A percentile compares a stretch with the other conserved stretches of the same genome.
phyloP scores from a whole-genome alignment of 1,284 basidiomycete genomes.

The Naganishia cerealis region DNA sequence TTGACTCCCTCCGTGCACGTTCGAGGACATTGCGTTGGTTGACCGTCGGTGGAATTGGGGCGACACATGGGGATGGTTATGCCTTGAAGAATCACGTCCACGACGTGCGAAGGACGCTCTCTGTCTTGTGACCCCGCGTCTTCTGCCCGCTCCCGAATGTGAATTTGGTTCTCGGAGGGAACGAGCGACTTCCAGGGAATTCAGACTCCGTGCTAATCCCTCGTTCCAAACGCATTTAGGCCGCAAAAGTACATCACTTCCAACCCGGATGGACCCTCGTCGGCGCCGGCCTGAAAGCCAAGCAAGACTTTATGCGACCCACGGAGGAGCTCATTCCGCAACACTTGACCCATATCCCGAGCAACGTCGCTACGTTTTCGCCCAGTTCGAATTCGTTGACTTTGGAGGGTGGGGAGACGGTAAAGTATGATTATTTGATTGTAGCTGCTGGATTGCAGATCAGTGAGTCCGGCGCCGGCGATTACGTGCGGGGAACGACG shows the following conservation, averaged over 20 bases:
- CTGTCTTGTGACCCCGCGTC: too few relatives aligned
- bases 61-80: too few relatives aligned
- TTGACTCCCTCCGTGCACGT: too few relatives aligned
- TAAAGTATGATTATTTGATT: constrained; percentile 83
- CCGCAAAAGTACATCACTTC: constrained; percentile 45
- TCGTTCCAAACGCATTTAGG: background rate
- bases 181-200: background rate
- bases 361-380: constrained; percentile 73
- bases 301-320: constrained; percentile 68
- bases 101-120: too few relatives aligned
- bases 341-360: constrained; percentile 71
- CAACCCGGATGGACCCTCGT: constrained; percentile 91
- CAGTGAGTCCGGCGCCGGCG: constrained; percentile 50
- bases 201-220: background rate
- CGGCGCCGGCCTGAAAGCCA: constrained; percentile 71
- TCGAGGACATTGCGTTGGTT: too few relatives aligned
- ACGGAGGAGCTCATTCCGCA: constrained; percentile 70
- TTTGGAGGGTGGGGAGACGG: constrained; percentile 65
- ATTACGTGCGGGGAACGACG: background rate
- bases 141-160: too few relatives aligned
- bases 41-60: too few relatives aligned
- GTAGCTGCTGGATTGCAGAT: constrained; percentile 85
- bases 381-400: constrained; percentile 74
- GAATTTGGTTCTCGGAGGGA: too few relatives aligned
- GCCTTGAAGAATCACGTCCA: too few relatives aligned